Evolutionary conservation across 306 rosid genomes (phyloP).

Genomic region (Neltuma alba): DNA sequence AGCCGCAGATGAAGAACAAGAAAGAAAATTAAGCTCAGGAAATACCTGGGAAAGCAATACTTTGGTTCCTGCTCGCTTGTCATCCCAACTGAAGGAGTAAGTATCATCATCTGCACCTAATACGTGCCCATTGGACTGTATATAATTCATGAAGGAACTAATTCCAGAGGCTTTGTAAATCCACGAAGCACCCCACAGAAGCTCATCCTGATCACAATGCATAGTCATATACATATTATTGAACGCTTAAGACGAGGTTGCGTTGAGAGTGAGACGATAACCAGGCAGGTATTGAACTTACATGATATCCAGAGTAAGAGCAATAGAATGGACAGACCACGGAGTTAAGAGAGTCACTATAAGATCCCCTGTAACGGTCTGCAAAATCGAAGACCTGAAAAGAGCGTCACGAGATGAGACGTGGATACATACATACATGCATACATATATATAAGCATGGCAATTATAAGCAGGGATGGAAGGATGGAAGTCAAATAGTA

Average conservation of each 20-base stretch:
- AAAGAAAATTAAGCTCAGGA: not conserved
- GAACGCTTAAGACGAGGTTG: not conserved
- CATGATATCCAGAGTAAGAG: conserved; percentile 87
- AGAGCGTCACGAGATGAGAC: not conserved
- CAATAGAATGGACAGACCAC: too few relatives aligned
- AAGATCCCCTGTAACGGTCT: too few relatives aligned
- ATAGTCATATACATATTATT: too few relatives aligned
- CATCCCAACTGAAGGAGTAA: conserved; percentile 87
- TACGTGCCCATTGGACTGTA: conserved; percentile 73
- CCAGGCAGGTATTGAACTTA: conserved; percentile 29
- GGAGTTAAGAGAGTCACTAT: too few relatives aligned
- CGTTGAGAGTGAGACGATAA: not conserved
- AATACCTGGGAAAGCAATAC: conserved; percentile 81
- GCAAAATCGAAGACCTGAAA: too few relatives aligned
- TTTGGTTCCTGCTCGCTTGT: conserved; percentile 85
- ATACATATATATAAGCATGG: not conserved
- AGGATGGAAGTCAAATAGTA: conserved; percentile 22
- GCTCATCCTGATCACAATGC: conserved; percentile 66
- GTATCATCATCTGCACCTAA: conserved; percentile 80
- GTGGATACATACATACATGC: too few relatives aligned
- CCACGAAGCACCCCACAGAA: conserved; percentile 96
- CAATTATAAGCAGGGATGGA: not conserved
- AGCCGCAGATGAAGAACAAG: not conserved
- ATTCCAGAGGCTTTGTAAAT: conserved; percentile 70
- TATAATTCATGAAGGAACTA: too few relatives aligned